Evolutionary conservation across 2,329 filamentous ascomycete species (phyloP), one percentile per base, ranked within the genome.

Genomic region (Nemania sp.): DNA sequence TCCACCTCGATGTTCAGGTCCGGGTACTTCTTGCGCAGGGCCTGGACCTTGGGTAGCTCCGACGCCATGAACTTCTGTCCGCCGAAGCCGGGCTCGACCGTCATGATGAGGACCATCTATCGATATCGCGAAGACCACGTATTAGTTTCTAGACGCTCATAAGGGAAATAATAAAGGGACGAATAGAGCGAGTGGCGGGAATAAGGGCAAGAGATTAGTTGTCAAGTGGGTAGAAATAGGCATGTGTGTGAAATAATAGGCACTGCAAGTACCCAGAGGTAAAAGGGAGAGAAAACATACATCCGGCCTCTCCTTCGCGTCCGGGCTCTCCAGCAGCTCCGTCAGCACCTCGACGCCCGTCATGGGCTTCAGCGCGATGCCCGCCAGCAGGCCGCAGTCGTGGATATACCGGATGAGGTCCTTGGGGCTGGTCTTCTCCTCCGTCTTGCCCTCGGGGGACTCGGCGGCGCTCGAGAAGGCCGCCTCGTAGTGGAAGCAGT

Each of bases 401-500:
- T 99, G 96, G 73, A 99, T 97, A 79, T 95, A 97, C 74, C 88
- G 88, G 75, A 98, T 93, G 75, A 99, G 84, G 74, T 95, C 93
- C 77, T 89, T 90, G 5, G 96, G 95, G 76, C 83, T 94, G 2
- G 95, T 98, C 80, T 89, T 91, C 68, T 84, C 80, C 63, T 92
- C 91, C 15, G 89, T 89, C 62, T 83, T 86, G 64, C 86, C 87
- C 74, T 92, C 89, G 55, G 95, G 94, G 62, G 87, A 89, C 77
- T 94, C 93, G 76, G 94, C 94, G 41, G 92, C 93, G 51, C 92
- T 93, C 58, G 93, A 97, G 73, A 96, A 88, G 71, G 96, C 96
- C 27, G 96, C 96, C 83, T 99, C 96, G 82, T 98, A 98, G 86
- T 99, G 96, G 86, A 99, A 99, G 86, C 96, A 98, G 86, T 99